Conservation (phyloP, 2,329 filamentous ascomycete genomes). For the Exophiala sp. region DNA sequence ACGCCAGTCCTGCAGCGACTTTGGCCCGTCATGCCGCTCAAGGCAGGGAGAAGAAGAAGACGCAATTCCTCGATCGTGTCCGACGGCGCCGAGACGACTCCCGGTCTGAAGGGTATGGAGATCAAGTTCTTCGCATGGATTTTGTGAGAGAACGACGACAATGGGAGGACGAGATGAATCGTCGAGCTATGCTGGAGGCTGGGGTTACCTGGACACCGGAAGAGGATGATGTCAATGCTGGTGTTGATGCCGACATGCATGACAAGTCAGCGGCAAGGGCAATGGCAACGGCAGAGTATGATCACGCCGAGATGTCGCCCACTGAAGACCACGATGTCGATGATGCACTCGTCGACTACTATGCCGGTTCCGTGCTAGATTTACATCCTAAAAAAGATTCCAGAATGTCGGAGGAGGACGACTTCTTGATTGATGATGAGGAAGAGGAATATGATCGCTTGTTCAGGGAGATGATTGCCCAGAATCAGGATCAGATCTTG, state of each 20-base stretch:
- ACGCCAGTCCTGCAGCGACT: conserved; percentile 11
- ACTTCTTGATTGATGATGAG: conserved; percentile 34
- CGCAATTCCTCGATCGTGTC: conserved; percentile 40
- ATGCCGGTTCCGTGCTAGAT: conserved; percentile 10
- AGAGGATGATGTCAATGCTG: conserved; percentile 23
- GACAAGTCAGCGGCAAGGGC: neutral
- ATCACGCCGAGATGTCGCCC: conserved; percentile 17
- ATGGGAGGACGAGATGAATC: conserved; percentile 35
- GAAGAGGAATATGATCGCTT: conserved; percentile 57
- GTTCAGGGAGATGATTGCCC: conserved; percentile 60
- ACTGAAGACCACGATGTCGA: conserved; percentile 21
- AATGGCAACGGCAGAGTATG: neutral
- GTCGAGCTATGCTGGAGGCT: conserved; percentile 11
- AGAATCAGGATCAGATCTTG: conserved; percentile 32
- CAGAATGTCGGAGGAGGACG: conserved; percentile 6
- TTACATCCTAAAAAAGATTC: neutral
- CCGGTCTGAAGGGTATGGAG: conserved; percentile 38
- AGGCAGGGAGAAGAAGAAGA: conserved; percentile 33
- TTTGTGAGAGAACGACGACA: conserved; percentile 35
- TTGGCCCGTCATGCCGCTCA: conserved; percentile 13
- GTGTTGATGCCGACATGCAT: neutral
- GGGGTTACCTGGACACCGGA: conserved; percentile 24
- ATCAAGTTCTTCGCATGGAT: conserved; percentile 41
- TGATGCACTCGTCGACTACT: conserved; percentile 23
- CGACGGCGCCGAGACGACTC: conserved; percentile 35